These are phyloP conservation scores for Amorphotheca resinae DNA, from an alignment of 495 filamentous ascomycete genomes.

Conservation along the genomic window DNA sequence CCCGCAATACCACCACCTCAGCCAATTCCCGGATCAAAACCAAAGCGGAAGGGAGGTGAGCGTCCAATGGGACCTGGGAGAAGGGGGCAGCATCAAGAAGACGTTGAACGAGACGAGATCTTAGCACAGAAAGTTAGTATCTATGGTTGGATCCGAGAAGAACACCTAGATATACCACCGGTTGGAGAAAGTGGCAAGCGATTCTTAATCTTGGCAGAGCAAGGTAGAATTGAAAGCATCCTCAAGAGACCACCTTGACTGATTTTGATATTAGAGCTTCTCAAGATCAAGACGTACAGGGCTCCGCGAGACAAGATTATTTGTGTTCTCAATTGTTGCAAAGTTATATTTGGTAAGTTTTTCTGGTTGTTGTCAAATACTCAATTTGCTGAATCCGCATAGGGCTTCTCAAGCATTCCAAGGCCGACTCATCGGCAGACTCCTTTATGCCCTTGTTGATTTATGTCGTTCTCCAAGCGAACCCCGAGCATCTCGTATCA, in stretches of 20 bases:
- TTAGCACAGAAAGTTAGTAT: slow-evolving; percentile 92
- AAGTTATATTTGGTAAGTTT: slow-evolving; percentile 86
- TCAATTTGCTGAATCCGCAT: slow-evolving; percentile 10
- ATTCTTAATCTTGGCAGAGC: slow-evolving; percentile 80
- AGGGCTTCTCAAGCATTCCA: slow-evolving; percentile 85
- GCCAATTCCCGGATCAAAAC: slow-evolving; percentile 56
- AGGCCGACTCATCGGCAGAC: slow-evolving; percentile 89
- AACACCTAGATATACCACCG: slow-evolving; percentile 89
- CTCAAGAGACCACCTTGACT: background rate
- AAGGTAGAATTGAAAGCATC: slow-evolving; percentile 40
- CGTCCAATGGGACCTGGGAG: slow-evolving; percentile 67
- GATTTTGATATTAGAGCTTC: slow-evolving; percentile 45
- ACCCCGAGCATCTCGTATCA: slow-evolving; percentile 87
- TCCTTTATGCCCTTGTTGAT: slow-evolving; percentile 93
- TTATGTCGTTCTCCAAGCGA: slow-evolving; percentile 87
- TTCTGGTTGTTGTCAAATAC: background rate
- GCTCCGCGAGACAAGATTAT: slow-evolving; percentile 97
- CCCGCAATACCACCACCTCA: slow-evolving; percentile 76
- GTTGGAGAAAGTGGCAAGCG: slow-evolving; percentile 71
- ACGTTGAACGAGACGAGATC: slow-evolving; percentile 92
- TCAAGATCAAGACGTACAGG: slow-evolving; percentile 92
- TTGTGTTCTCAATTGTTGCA: slow-evolving; percentile 96
- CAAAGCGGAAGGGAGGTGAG: slow-evolving; percentile 54
- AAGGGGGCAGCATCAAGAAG: slow-evolving; percentile 92
- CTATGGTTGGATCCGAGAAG: slow-evolving; percentile 88